Evolutionary conservation across 352 stramenopile species (phyloP), one percentile per base, ranked within the genome.

Genomic region (Phytophthora europaea): DNA sequence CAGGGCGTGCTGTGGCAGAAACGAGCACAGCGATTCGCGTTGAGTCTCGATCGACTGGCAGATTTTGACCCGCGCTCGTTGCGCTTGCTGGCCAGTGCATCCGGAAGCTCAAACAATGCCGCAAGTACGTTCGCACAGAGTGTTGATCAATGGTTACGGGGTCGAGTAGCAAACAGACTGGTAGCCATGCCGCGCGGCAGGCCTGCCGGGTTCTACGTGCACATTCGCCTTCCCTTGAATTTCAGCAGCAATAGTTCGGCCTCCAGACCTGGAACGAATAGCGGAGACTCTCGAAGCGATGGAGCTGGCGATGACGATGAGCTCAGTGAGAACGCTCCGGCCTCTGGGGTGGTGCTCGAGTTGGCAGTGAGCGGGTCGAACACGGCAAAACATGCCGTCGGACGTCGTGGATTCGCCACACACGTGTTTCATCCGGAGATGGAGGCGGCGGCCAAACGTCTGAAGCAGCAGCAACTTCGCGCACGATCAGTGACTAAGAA

Each of bases 391-490:
- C 23, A 26, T 4, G 61, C 67, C 7, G 28, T 78, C 16, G 70
- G 55, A 0, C 73, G 77, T 34, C 70, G 65, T 4, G 86, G 86
- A 33, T 89, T 92, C 45, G 81, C 75, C 22, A 88, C 81, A 0
- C 86, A 92, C 31, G 67, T 87, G 1, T 93, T 81, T 56, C 82
- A 91, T 28, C 62, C 77, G 6, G 62, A 71, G 8, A 90, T 92
- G 81, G 76, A 61, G 31, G 65, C 72, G 0, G 70, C 73, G 31
- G 69, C 74, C 8, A 81, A 77, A 45, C 70, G 72, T 8, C 72
- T 80, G 10, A 84, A 79, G 57, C 62, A 83, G 31, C 79, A 87
- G 63, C 73, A 81, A 36, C 43, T 79, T 8, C 79, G 78, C n/a
- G 70, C 66, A 3, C 66, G 67, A 13, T 78, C 72, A 6, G 36